phyloP scores from a whole-genome alignment of 345 rosid species.

The Salix brachista region DNA sequence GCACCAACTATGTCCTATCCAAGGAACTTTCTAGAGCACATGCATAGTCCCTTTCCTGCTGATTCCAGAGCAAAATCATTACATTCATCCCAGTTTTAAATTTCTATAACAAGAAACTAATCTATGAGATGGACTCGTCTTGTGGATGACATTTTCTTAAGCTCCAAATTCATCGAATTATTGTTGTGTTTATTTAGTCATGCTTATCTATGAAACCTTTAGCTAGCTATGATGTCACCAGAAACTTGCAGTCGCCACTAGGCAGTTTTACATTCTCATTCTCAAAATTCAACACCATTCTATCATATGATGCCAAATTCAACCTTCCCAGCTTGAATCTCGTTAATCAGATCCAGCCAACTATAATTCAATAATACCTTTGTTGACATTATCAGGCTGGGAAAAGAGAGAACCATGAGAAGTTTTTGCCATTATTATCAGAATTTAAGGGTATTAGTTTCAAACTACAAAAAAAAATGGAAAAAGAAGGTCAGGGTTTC shows the following conservation, averaged over 20 bases:
- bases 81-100: background rate
- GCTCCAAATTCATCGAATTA: background rate
- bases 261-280: background rate
- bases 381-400: background rate
- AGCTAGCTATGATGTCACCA: background rate
- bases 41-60: background rate
- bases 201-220: background rate
- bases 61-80: background rate
- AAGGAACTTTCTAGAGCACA: background rate
- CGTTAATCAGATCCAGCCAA: background rate
- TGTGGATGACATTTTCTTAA: background rate
- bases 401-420: background rate
- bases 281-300: background rate
- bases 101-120: background rate
- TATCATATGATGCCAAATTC: background rate
- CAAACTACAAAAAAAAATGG: background rate
- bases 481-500: background rate
- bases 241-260: background rate
- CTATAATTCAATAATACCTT: background rate
- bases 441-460: background rate
- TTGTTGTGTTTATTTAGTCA: too few relatives aligned
- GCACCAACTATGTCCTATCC: background rate
- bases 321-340: background rate
- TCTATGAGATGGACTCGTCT: background rate
- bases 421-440: too few relatives aligned